A percentile compares a stretch with the other conserved stretches of the same genome.
phyloP scores from a whole-genome alignment of 805 yeast species.

The Kuraishia molischiana region DNA sequence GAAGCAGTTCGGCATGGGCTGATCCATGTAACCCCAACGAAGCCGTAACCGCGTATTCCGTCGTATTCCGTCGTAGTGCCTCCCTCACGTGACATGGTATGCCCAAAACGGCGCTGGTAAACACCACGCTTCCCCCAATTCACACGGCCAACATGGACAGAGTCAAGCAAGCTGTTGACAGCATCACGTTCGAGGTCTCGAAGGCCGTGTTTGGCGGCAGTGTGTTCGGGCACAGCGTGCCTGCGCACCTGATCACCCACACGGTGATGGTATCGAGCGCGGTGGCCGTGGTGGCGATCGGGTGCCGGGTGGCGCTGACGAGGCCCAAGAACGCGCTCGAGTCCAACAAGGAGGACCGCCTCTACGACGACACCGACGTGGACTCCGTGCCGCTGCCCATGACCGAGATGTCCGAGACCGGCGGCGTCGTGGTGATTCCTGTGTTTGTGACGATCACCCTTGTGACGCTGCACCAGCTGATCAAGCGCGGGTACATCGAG shows the following conservation, averaged over 20 bases:
- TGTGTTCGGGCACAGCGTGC: constrained; percentile 7
- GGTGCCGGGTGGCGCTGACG: constrained; percentile 23
- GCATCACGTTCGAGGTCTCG: constrained; percentile 8
- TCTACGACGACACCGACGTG: constrained; percentile 31
- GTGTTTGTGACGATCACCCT: constrained; percentile 8
- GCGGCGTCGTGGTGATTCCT: constrained; percentile 32
- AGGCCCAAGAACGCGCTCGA: constrained; percentile 18
- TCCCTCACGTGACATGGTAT: neutral
- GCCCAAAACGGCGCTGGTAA: neutral
- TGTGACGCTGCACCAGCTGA: neutral
- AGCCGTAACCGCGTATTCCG: neutral
- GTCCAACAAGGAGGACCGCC: constrained; percentile 25
- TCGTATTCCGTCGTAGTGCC: neutral
- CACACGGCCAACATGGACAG: neutral
- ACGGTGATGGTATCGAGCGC: constrained; percentile 12
- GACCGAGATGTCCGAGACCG: constrained; percentile 10
- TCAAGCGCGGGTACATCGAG: neutral
- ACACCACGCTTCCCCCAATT: neutral
- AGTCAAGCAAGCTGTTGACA: neutral
- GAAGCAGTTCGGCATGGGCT: constrained; percentile 67
- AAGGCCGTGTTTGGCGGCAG: constrained; percentile 11
- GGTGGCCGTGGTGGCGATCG: constrained; percentile 19
- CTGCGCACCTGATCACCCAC: constrained; percentile 10
- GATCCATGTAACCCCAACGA: constrained; percentile 6
- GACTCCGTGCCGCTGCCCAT: constrained; percentile 16